A percentile compares a stretch with the other conserved stretches of the same genome.
phyloP scores from a whole-genome alignment of 352 stramenopile genomes.

The Phytopythium delawarense region DNA sequence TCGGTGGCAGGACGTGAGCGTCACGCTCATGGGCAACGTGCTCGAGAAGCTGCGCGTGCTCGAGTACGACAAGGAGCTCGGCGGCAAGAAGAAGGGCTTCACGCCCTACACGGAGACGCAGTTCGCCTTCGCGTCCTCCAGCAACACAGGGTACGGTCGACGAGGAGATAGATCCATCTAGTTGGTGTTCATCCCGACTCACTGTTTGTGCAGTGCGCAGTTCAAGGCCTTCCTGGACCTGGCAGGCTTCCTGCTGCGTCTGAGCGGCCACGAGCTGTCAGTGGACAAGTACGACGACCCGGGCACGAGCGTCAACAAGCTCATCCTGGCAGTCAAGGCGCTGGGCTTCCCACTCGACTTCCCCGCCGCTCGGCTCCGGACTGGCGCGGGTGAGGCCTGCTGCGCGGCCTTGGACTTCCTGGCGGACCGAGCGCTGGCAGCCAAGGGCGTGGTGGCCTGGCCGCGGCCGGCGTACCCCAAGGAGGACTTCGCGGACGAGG shows the following conservation, averaged over 20 bases:
- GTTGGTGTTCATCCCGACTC: not conserved
- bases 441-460: constrained; percentile 57
- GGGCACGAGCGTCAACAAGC: constrained; percentile 85
- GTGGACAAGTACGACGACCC: constrained; percentile 89
- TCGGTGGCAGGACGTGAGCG: constrained; percentile 51
- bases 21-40: constrained; percentile 81
- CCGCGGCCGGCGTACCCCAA: constrained; percentile 67
- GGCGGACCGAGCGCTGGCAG: constrained; percentile 69
- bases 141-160: constrained; percentile 41
- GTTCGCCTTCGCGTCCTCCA: constrained; percentile 48
- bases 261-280: constrained; percentile 71
- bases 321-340: constrained; percentile 79
- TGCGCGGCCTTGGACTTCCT: constrained; percentile 78
- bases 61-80: constrained; percentile 72
- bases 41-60: constrained; percentile 81
- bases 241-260: constrained; percentile 68
- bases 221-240: constrained; percentile 81
- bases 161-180: not conserved
- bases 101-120: constrained; percentile 66
- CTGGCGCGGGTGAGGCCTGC: constrained; percentile 72
- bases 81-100: constrained; percentile 79
- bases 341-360: constrained; percentile 82
- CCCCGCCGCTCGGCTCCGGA: constrained; percentile 69
- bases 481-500: constrained; percentile 78
- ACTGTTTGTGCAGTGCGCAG: constrained; percentile 33